Evolutionary conservation across 2,329 filamentous ascomycete species (phyloP), one percentile per base, ranked within the genome.

Genomic region (Colletotrichum kahawae): DNA sequence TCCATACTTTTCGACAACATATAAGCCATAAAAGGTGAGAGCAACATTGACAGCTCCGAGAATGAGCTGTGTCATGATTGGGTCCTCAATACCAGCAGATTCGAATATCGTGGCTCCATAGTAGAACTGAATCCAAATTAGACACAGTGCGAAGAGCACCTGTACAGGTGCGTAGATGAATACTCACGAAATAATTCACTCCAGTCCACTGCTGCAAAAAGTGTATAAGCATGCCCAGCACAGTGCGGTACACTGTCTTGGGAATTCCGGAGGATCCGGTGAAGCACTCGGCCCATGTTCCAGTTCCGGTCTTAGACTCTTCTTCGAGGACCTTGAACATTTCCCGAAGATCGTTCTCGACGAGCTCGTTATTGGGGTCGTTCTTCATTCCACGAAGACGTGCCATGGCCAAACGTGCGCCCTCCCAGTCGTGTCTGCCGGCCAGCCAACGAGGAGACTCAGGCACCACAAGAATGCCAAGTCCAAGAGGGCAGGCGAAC

Each of bases 181-280:
- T 1, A 33, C 57, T 29, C 2, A 60, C 57, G 2, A 63, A 63
- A 1, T 63, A 63, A 1, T 63, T 63, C 0, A 63, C 60, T 0
- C 92, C 93, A 0, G 92, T 93, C 75, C 93, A 89, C 79, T 95
- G 93, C 82, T 95, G 93, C 7, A 93, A 84, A 76, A 91, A 91
- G 77, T 94, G 92, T 6, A 95, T 86, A 0, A 83, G 79, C 59
- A 94, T 88, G 14, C 93, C 93, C 3, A 95, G 86, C 1, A 91
- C 54, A 0, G 92, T 92, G 54, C 93, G 90, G 82, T 94, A 94
- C 14, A 90, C 82, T 82, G 93, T 87, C 79, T 88, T 93, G 38
- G 90, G 90, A 16, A 88, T 84, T 5, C 81, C 82, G 3, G 83
- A 83, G n/a, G 86, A 87, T 4, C 88, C 87, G 21, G 88, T 90